Evolutionary conservation across 2,329 filamentous ascomycete genomes (phyloP).

Genomic region (Verticillium alfalfae): DNA sequence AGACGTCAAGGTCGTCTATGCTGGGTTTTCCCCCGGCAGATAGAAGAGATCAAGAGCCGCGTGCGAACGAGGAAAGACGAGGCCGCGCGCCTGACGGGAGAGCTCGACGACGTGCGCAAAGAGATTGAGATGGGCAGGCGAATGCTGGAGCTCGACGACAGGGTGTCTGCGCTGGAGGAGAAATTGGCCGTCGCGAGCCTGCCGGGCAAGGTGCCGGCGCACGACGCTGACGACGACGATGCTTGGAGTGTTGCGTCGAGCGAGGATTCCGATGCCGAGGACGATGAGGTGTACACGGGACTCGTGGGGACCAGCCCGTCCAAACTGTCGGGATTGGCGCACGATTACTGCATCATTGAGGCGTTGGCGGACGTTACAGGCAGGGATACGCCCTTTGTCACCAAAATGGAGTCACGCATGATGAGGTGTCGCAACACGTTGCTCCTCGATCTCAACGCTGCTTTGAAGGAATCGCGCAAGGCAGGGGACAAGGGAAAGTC

Average conservation of each 20-base stretch:
- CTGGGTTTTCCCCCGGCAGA: slow-evolving; percentile 81
- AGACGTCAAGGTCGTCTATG: slow-evolving; percentile 79
- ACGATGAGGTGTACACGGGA: slow-evolving; percentile 18
- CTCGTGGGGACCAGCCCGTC: slow-evolving; percentile 39
- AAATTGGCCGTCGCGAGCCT: slow-evolving; percentile 49
- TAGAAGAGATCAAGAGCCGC: slow-evolving; percentile 64
- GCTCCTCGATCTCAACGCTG: slow-evolving; percentile 48
- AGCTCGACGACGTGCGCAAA: slow-evolving; percentile 59
- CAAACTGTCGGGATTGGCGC: slow-evolving; percentile 39
- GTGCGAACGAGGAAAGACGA: slow-evolving; percentile 61
- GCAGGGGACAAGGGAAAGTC: slow-evolving; percentile 35
- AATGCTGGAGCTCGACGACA: slow-evolving; percentile 63
- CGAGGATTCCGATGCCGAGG: slow-evolving; percentile 18
- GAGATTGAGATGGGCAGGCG: slow-evolving; percentile 57
- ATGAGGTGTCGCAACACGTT: slow-evolving; percentile 50
- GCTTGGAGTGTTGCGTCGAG: slow-evolving; percentile 25
- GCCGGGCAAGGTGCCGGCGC: slow-evolving; percentile 17
- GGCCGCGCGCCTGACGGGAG: slow-evolving; percentile 54
- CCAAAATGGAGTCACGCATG: slow-evolving; percentile 47
- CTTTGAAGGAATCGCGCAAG: slow-evolving; percentile 37
- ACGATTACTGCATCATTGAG: slow-evolving; percentile 36
- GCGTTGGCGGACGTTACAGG: slow-evolving; percentile 38
- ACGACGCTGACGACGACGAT: slow-evolving; percentile 32
- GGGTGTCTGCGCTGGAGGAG: slow-evolving; percentile 58
- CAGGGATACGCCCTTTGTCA: slow-evolving; percentile 41